Conservation (phyloP, 1,139 yeast species). For the Geotrichum australiense region DNA sequence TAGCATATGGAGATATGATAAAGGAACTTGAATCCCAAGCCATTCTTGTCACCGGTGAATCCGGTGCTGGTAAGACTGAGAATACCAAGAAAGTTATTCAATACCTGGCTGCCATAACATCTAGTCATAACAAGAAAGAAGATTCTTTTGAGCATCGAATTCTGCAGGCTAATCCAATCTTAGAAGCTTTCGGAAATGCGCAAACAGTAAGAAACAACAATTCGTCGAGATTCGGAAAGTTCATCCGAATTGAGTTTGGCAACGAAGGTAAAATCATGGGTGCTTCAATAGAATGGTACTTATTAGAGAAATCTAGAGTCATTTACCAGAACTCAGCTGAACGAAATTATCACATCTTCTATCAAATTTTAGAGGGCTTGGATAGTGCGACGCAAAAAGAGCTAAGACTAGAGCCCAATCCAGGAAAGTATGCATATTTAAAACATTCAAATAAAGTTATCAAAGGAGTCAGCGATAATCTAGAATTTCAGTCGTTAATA, state of each 20-base stretch:
- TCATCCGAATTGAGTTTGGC: slow-evolving; percentile 77
- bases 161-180: slow-evolving; percentile 86
- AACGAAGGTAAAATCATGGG: slow-evolving; percentile 64
- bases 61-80: slow-evolving; percentile 98
- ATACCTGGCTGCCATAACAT: slow-evolving; percentile 64
- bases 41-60: slow-evolving; percentile 93
- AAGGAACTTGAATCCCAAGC: slow-evolving; percentile 73
- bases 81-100: slow-evolving; percentile 95
- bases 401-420: slow-evolving; percentile 43
- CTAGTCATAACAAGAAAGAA: neutral
- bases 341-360: slow-evolving; percentile 88
- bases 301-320: slow-evolving; percentile 89
- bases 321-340: slow-evolving; percentile 70
- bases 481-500: slow-evolving; percentile 54
- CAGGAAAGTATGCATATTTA: slow-evolving; percentile 51
- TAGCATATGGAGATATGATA: slow-evolving; percentile 72
- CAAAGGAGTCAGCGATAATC: slow-evolving; percentile 66
- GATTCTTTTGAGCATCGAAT: slow-evolving; percentile 70
- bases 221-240: slow-evolving; percentile 95
- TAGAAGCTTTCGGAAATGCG: slow-evolving; percentile 96
- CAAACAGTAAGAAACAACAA: slow-evolving; percentile 92
- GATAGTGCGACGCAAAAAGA: slow-evolving; percentile 42
- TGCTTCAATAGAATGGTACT: slow-evolving; percentile 90
- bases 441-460: slow-evolving; percentile 49
- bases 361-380: slow-evolving; percentile 74